Conservation (phyloP, 257 asterid species). For the Plectranthus barbatus region DNA sequence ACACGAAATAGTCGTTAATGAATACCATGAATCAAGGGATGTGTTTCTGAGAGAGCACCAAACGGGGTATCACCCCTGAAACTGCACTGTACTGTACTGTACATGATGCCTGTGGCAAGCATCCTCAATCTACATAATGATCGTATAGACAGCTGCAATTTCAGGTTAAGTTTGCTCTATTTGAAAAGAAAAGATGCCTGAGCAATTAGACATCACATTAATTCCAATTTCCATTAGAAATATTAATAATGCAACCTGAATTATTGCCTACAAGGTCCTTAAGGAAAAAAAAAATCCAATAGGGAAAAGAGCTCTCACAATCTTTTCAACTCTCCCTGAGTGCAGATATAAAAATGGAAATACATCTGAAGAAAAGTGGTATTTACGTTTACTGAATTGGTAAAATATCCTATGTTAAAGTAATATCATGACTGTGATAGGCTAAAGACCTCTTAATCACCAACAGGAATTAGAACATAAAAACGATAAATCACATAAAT, state of each 20-base stretch:
- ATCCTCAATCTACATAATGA: conserved; percentile 9
- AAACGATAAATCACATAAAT: background rate
- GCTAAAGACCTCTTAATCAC: too few relatives aligned
- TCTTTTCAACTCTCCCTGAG: background rate
- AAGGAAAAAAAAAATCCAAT: background rate
- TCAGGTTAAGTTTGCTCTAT: background rate
- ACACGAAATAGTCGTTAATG: conserved; percentile 12
- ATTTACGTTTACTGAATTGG: too few relatives aligned
- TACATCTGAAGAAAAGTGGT: too few relatives aligned
- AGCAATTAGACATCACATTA: background rate
- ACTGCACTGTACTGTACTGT: background rate
- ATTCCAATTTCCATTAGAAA: conserved; percentile 3
- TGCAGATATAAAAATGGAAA: conserved; percentile 3
- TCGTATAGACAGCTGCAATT: background rate
- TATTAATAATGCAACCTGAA: background rate
- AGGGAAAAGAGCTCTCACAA: background rate
- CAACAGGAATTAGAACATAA: background rate
- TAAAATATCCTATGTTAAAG: too few relatives aligned
- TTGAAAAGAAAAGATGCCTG: background rate
- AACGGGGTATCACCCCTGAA: background rate
- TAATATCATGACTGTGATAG: too few relatives aligned
- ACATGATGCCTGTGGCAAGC: background rate
- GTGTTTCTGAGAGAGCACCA: conserved; percentile 6
- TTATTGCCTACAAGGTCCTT: background rate
- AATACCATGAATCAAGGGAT: conserved; percentile 8